Evolutionary conservation across 2,329 filamentous ascomycete genomes (phyloP), one percentile per base, ranked within the genome.

Genomic region (Cladophialophora chaetospira): DNA sequence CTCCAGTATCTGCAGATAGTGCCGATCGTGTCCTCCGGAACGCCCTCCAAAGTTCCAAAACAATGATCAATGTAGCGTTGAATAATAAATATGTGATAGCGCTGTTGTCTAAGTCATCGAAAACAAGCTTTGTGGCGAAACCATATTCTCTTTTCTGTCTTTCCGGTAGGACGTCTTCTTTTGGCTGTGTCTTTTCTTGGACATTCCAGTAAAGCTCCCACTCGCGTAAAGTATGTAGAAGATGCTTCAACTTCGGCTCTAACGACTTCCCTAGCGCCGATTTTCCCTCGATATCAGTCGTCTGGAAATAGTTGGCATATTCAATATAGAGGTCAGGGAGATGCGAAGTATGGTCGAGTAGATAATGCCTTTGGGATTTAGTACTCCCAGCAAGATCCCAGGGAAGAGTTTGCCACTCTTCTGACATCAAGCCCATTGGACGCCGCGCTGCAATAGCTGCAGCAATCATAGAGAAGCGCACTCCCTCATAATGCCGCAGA

Each of bases 11-110:
- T n/a, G n/a, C n/a, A n/a, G n/a, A n/a, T n/a, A n/a, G n/a, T n/a
- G n/a, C n/a, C n/a, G n/a, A n/a, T 28, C 21, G 26, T 3, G 23
- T 21, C n/a, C 23, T 42, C 10, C 48, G 33, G 17, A 31, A 29
- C 23, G 33, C 35, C 28, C 42, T 51, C 48, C 48, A 51, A 9
- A 51, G 23, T 21, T 51, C 48, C 33, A 51, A 19, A 28, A 51
- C 33, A 15, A 51, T 51, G 10, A 51, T 51, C 15, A 51, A 13
- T 21, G 48, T 46, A 9, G 44, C 21, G 6, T 46, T 31, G 44
- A 29, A 46, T 17, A 46, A 4, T 23, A 33, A 5, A 17, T 29
- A 46, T 3, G 44, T 46, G 26, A 29, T 29, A 17, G 11, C 23
- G 1, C 3, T 31, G 21, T 43, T 15, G 35, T 36, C 23, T 4